These are phyloP conservation scores for Penicillium samsonianum DNA, from an alignment of 495 filamentous ascomycete genomes.

Conservation along the genomic window DNA sequence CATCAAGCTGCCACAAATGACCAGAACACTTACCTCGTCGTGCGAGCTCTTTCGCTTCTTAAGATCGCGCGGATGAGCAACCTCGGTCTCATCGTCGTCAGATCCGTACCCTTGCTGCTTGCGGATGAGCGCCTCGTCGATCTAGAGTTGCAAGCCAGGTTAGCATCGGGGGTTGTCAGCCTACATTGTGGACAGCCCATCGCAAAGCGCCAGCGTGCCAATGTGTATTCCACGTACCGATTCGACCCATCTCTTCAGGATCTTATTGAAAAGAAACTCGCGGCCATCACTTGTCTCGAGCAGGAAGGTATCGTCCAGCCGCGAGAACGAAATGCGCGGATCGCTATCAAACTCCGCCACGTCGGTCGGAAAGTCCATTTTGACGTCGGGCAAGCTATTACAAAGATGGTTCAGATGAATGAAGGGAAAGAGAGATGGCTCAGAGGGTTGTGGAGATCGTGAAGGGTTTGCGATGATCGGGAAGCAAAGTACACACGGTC, in stretches of 20 bases:
- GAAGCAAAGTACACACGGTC: not conserved
- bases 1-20: not conserved
- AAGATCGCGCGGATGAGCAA: constrained; percentile 59
- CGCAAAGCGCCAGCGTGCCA: constrained; percentile 16
- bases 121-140: constrained; percentile 77
- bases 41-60: constrained; percentile 66
- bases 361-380: constrained; percentile 62
- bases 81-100: constrained; percentile 68
- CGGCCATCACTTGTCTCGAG: constrained; percentile 82
- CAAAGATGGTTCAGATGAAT: too few species aligned
- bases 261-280: constrained; percentile 79
- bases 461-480: not conserved
- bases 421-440: fast-evolving
- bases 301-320: constrained; percentile 74
- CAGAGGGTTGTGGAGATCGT: not conserved
- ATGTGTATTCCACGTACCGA: constrained; percentile 50
- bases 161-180: constrained; percentile 12
- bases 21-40: constrained; percentile 55
- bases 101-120: constrained; percentile 78
- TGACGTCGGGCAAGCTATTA: too few species aligned
- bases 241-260: constrained; percentile 75
- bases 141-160: constrained; percentile 38
- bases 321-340: constrained; percentile 82
- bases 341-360: constrained; percentile 77
- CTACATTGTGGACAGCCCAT: not conserved